Percentiles rank a stretch among this genome's conserved stretches.
phyloP scores from a whole-genome alignment of 1,284 basidiomycete genomes.

The Heimioporus retisporus region DNA sequence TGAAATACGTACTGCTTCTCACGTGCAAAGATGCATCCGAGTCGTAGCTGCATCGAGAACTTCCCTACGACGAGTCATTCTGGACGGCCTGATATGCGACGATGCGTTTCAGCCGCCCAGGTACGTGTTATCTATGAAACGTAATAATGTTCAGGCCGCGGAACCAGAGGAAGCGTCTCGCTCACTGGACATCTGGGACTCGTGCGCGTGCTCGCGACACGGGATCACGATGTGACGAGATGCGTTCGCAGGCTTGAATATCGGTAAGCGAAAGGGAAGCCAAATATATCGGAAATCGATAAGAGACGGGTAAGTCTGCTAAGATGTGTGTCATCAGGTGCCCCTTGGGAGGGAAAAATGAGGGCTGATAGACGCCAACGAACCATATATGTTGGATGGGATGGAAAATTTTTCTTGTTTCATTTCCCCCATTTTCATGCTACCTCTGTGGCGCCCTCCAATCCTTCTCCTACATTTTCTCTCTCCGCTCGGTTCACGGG shows the following conservation, averaged over 20 bases:
- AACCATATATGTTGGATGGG: constrained; percentile 6
- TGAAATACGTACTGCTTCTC: background rate
- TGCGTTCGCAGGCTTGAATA: constrained; percentile 8
- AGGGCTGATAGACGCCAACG: constrained; percentile 10
- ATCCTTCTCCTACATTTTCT: too few species aligned
- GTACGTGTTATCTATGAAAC: background rate
- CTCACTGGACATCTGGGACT: too few species aligned
- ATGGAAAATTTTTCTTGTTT: background rate
- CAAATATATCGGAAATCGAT: constrained; percentile 5
- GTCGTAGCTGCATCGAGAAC: background rate
- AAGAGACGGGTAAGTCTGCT: background rate
- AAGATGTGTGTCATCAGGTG: background rate
- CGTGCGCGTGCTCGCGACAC: too few species aligned
- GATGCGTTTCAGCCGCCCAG: background rate
- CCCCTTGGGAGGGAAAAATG: background rate
- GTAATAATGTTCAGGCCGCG: background rate
- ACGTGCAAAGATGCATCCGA: background rate
- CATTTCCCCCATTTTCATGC: too few species aligned
- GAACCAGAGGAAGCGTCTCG: background rate
- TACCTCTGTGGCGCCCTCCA: background rate
- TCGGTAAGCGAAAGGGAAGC: constrained; percentile 18
- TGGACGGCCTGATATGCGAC: background rate
- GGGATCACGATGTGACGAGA: background rate
- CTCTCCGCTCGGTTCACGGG: too few species aligned
- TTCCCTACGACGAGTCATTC: background rate